Evolutionary conservation across 179 eudicot genomes (phyloP).

Genomic region (Silene noctiflora): DNA sequence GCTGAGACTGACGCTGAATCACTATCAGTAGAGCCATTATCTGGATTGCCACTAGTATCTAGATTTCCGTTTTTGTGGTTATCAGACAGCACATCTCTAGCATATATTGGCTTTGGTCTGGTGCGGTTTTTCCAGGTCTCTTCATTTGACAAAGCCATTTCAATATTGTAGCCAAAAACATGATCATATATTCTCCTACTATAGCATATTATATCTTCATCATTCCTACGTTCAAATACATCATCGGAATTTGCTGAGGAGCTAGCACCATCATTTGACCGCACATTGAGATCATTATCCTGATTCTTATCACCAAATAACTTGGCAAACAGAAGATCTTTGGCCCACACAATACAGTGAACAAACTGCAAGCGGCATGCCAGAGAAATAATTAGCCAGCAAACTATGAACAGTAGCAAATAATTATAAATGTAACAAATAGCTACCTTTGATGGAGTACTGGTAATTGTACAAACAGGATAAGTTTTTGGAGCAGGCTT

Average conservation of each 20-base stretch:
- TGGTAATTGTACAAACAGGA: constrained; percentile 97
- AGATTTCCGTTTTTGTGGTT: constrained; percentile 58
- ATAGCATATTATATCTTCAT: constrained; percentile 66
- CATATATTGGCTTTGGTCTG: constrained; percentile 75
- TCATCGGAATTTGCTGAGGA: constrained; percentile 66
- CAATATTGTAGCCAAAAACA: constrained; percentile 92
- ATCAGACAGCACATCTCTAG: constrained; percentile 45
- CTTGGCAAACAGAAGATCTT: constrained; percentile 90
- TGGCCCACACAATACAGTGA: constrained; percentile 99
- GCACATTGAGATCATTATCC: constrained; percentile 91
- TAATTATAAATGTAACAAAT: background rate
- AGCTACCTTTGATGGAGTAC: constrained; percentile 91
- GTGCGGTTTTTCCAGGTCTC: constrained; percentile 96
- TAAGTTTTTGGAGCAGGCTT: constrained; percentile 96
- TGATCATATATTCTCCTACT: constrained; percentile 84
- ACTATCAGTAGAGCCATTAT: constrained; percentile 29
- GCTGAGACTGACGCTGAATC: constrained; percentile 67
- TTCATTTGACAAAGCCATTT: constrained; percentile 78
- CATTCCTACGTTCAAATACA: constrained; percentile 64
- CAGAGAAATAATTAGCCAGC: background rate
- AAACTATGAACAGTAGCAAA: constrained; percentile 5
- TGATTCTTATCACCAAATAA: constrained; percentile 88
- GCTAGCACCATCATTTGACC: constrained; percentile 69
- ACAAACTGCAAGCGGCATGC: constrained; percentile 73
- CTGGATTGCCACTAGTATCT: constrained; percentile 40